Evolutionary conservation across 1,284 basidiomycete genomes (phyloP), one percentile per base, ranked within the genome.

Genomic region (Sporisorium reilianum): DNA sequence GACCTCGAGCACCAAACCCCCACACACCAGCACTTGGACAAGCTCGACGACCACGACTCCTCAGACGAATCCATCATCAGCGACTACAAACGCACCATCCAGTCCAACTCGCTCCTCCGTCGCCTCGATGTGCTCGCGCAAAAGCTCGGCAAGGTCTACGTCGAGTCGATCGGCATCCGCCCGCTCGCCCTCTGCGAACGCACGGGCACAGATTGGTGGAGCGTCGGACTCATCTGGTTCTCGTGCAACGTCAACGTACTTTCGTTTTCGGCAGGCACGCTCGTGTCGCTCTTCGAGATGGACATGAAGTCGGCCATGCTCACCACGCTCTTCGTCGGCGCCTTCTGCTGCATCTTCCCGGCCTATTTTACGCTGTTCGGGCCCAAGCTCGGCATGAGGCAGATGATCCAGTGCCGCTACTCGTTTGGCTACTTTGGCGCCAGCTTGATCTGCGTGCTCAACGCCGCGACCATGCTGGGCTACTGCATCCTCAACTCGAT

Each of bases 401-500:
- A 90, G 0, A 90, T 91, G 89, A 85, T 86, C 11, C 82, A 85
- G 32, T 77, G 77, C 28, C 86, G 89, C 1, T 90, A 87, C 74
- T 88, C 88, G 58, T 89, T 89, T 3, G 90, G 89, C 5, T 90
- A 89, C 73, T 77, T 88, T 40, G 89, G 89, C 12, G 87, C 88
- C 0, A 87, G 86, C 10, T 85, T 90, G 57, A 89, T 89, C 75
- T 88, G 89, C 10, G 73, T 90, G 51, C 54, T 76, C n/a, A 80
- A 75, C 18, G 71, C 70, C 2, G 67, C 75, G 22, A 71, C 74
- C 16, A 72, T 76, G 64, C 46, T 81, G 32, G 80, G 80, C 6
- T 84, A 81, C 59, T 73, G 60, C 65, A 91, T 92, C 56, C 86
- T 95, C 67, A 51, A 92, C 92, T 11, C 88, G 89, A 22, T 87